Conservation (phyloP, 2,329 filamentous ascomycete genomes). For the Aspergillus pseudoviridinutans region DNA sequence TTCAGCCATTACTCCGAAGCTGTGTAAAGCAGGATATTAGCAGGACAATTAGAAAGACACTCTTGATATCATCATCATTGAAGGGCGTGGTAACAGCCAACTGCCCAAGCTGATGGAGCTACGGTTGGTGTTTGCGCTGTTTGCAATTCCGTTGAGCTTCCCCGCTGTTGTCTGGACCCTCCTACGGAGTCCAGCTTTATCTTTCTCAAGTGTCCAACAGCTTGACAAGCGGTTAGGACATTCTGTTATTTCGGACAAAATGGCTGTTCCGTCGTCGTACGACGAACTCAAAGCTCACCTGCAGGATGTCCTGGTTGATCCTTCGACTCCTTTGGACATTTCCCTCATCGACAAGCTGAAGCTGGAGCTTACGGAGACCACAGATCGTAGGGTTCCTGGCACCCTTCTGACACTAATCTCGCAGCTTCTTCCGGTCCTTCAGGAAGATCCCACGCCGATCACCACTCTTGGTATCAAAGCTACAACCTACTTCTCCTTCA, state of each 20-base stretch:
- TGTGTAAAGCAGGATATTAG: neutral
- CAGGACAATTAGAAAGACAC: neutral
- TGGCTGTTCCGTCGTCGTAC: slow-evolving; percentile 35
- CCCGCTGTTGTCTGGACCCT: slow-evolving; percentile 17
- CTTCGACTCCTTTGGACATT: slow-evolving; percentile 44
- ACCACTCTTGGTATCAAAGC: slow-evolving; percentile 51
- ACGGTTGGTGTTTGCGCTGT: slow-evolving; percentile 27
- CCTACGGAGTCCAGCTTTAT: neutral
- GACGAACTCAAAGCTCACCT: slow-evolving; percentile 41
- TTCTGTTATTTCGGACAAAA: slow-evolving; percentile 10
- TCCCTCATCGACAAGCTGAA: slow-evolving; percentile 50
- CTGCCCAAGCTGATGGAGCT: slow-evolving; percentile 8
- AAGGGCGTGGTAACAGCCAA: slow-evolving; percentile 1
- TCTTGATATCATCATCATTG: neutral
- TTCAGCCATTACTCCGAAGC: slow-evolving; percentile 45
- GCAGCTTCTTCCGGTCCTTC: slow-evolving; percentile 48
- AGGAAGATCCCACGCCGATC: slow-evolving; percentile 56
- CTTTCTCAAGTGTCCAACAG: neutral
- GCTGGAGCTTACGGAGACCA: slow-evolving; percentile 38
- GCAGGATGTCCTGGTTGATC: slow-evolving; percentile 41
- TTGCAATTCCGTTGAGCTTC: slow-evolving; percentile 23
- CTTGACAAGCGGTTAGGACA: neutral
- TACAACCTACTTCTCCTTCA: slow-evolving; percentile 47
- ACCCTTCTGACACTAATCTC: slow-evolving; percentile 46
- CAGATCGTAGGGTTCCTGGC: slow-evolving; percentile 34